Conservation (phyloP, 164 flowering plant genomes). For the Hamamelis virginiana region DNA sequence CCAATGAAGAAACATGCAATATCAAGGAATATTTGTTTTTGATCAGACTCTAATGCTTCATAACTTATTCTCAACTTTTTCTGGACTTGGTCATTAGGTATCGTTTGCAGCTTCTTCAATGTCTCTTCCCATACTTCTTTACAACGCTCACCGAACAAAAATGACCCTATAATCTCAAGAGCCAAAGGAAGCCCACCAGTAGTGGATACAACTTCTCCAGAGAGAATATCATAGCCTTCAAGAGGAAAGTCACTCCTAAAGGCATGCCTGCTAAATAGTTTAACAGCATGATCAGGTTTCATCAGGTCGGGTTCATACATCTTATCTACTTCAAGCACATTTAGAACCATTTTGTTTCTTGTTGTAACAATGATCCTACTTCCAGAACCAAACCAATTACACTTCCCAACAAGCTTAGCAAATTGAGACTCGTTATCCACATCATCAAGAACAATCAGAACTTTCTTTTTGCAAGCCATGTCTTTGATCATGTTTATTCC, state of each 20-base stretch:
- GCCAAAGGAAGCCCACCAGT: slow-evolving; percentile 12
- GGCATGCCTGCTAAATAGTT: slow-evolving; percentile 13
- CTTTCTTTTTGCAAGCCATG: not conserved
- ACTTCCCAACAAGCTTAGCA: not conserved
- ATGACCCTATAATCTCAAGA: slow-evolving; percentile 11
- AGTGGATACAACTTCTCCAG: not conserved
- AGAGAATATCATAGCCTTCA: not conserved
- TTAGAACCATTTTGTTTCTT: slow-evolving; percentile 7
- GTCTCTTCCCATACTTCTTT: not conserved
- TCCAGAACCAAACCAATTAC: slow-evolving; percentile 1
- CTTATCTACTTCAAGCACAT: not conserved
- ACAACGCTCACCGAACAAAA: not conserved
- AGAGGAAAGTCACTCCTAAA: slow-evolving; percentile 1
- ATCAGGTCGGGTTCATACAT: not conserved
- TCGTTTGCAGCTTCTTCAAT: not conserved
- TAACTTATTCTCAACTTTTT: not conserved
- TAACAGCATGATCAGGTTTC: not conserved
- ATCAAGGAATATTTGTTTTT: slow-evolving; percentile 10
- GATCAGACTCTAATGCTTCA: slow-evolving; percentile 2
- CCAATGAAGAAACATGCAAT: slow-evolving; percentile 14
- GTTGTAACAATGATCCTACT: slow-evolving; percentile 18
- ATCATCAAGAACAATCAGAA: slow-evolving; percentile 8
- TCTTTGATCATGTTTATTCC: not conserved
- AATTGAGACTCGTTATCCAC: not conserved
- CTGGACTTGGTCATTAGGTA: not conserved